Conservation (phyloP, 2,329 filamentous ascomycete species). For the Fusarium temperatum region DNA sequence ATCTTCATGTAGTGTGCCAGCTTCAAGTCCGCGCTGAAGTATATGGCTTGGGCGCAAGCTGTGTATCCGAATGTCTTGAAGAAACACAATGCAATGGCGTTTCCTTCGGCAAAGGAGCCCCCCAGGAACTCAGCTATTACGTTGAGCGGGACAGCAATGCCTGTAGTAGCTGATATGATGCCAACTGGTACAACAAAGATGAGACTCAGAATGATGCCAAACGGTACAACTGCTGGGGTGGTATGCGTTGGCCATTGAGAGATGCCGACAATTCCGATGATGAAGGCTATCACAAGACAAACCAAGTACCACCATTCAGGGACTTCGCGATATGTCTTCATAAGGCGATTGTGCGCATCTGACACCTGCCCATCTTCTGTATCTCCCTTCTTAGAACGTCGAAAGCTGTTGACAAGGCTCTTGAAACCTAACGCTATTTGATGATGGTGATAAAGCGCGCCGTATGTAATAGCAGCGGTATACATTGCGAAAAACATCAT, state of each 20-base stretch:
- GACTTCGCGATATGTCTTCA: conserved; percentile 57
- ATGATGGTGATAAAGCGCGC: conserved; percentile 50
- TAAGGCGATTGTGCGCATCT: conserved; percentile 58
- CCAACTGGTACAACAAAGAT: conserved; percentile 56
- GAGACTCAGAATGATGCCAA: conserved; percentile 52
- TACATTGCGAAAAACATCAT: conserved; percentile 55
- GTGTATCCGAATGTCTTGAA: conserved; percentile 56
- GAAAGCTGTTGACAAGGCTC: conserved; percentile 43
- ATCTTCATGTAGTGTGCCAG: conserved; percentile 58
- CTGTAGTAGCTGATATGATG: conserved; percentile 56
- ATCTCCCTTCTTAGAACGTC: conserved; percentile 38
- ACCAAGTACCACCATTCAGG: conserved; percentile 59
- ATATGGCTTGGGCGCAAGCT: conserved; percentile 48
- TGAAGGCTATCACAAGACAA: conserved; percentile 44
- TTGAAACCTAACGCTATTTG: conserved; percentile 51
- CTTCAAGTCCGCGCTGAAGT: conserved; percentile 49
- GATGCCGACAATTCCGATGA: conserved; percentile 49
- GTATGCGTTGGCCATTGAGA: conserved; percentile 55
- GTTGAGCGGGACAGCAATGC: conserved; percentile 53
- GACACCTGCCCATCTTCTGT: conserved; percentile 32
- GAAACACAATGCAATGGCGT: conserved; percentile 57
- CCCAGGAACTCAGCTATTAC: conserved; percentile 60
- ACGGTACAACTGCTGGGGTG: conserved; percentile 53
- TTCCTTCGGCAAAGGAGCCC: conserved; percentile 54
- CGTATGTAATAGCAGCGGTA: conserved; percentile 51